A percentile compares a stretch with the other conserved stretches of the same genome.
Evolutionary conservation across 31 red algal species (phyloP).

Genomic region (Asparagopsis taxiformis): DNA sequence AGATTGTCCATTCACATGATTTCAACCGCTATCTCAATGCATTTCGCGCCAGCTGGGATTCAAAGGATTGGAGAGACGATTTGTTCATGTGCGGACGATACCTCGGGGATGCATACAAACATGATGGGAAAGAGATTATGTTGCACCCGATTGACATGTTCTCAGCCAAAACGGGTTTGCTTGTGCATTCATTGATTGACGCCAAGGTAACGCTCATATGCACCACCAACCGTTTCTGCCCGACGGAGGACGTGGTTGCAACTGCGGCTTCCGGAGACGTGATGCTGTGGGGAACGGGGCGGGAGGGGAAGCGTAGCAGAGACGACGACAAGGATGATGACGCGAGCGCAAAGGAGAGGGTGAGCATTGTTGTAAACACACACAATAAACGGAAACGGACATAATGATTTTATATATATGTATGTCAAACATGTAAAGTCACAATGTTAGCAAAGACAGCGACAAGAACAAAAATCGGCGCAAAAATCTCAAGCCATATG

Average conservation of each 20-base stretch:
- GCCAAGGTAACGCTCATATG: conserved; percentile 33
- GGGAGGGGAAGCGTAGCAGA: no score
- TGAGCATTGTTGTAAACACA: conserved; percentile 19
- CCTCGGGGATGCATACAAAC: conserved; percentile 60
- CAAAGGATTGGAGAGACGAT: conserved; percentile 77
- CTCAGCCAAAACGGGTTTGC: conserved; percentile 38
- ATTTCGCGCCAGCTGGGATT: conserved; percentile 74
- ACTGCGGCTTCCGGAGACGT: conserved; percentile 56
- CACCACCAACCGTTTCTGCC: conserved; percentile 69
- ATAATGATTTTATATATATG: no score
- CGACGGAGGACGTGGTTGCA: conserved; percentile 56
- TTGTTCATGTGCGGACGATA: conserved; percentile 82
- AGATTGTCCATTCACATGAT: conserved; percentile 80
- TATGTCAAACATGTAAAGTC: no score
- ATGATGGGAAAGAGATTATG: conserved; percentile 25
- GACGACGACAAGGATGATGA: conserved; percentile 36
- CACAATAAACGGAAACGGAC: no score
- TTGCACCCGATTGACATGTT: conserved; percentile 84
- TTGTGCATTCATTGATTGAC: conserved; percentile 60
- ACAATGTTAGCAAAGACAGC: no score
- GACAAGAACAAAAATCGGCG: no score
- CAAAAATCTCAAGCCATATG: no score
- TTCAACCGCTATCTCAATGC: conserved; percentile 59
- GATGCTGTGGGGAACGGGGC: conserved; percentile 43
- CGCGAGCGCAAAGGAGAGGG: conserved; percentile 17